These are phyloP conservation scores for Sporisorium sorghi DNA, from an alignment of 1,284 basidiomycete species.

Conservation along the genomic window DNA sequence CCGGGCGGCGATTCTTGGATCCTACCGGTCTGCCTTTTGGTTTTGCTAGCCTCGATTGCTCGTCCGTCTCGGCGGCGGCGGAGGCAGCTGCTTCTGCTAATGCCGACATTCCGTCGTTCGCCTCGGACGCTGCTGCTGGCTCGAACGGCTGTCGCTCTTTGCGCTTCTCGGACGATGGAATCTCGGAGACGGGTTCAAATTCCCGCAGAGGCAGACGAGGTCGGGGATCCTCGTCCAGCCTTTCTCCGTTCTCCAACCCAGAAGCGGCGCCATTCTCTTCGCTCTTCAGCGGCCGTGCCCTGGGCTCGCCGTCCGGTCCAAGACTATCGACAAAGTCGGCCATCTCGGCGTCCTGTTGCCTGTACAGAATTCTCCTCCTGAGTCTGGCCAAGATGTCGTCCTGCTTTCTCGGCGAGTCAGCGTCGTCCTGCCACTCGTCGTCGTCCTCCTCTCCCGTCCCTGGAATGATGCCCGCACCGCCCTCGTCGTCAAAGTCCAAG, in stretches of 20 bases:
- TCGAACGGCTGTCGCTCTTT: conserved; percentile 48
- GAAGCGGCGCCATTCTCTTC: conserved; percentile 4
- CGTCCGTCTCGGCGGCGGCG: conserved; percentile 27
- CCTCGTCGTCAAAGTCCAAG: conserved; percentile 32
- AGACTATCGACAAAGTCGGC: conserved; percentile 42
- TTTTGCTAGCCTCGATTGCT: conserved; percentile 18
- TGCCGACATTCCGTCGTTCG: conserved; percentile 30
- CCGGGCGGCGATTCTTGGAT: conserved; percentile 43
- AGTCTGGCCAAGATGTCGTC: conserved; percentile 44
- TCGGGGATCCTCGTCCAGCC: conserved; percentile 25
- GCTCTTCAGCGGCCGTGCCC: conserved; percentile 4
- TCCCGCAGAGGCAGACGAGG: conserved; percentile 16
- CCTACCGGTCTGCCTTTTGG: conserved; percentile 38
- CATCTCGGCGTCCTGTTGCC: conserved; percentile 45
- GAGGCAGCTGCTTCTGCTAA: conserved; percentile 30
- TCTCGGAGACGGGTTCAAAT: not conserved
- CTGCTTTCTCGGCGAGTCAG: conserved; percentile 25
- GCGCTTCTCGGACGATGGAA: conserved; percentile 42
- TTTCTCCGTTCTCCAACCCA: not conserved
- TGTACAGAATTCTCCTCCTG: conserved; percentile 41
- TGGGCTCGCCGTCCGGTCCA: conserved; percentile 23
- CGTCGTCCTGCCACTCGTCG: conserved; percentile 30
- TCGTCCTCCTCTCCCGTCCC: conserved; percentile 25
- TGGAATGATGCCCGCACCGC: conserved; percentile 21
- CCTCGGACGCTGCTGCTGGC: conserved; percentile 2